phyloP scores from a whole-genome alignment of 345 rosid species.

The Gossypium arboreum region DNA sequence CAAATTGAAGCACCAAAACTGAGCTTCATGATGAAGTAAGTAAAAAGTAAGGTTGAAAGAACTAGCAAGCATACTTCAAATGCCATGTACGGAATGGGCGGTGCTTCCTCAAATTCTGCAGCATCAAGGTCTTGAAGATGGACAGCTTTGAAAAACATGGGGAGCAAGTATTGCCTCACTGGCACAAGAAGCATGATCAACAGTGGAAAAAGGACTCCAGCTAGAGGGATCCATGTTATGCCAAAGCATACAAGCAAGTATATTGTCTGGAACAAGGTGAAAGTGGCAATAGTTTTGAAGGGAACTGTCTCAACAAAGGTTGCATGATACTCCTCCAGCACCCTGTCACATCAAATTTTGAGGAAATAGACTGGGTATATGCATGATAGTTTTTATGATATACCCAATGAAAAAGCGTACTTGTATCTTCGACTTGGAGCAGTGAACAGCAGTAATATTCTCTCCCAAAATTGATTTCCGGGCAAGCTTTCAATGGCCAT shows the following conservation, averaged over 20 bases:
- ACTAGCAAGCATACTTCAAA: conserved; percentile 43
- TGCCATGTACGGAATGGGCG: conserved; percentile 48
- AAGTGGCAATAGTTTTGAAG: conserved; percentile 49
- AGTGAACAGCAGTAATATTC: conserved; percentile 84
- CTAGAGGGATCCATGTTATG: conserved; percentile 72
- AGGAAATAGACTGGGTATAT: too few species aligned
- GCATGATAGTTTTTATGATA: not conserved
- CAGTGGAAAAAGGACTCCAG: conserved; percentile 69
- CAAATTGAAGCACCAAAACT: too few species aligned
- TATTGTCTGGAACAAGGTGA: conserved; percentile 62
- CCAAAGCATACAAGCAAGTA: conserved; percentile 68
- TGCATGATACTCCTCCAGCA: conserved; percentile 49
- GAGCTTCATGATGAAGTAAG: conserved; percentile 1
- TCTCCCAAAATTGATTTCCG: conserved; percentile 96
- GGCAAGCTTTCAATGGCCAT: conserved; percentile 98
- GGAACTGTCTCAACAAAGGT: conserved; percentile 70
- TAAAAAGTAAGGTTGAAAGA: not conserved
- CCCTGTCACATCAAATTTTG: conserved; percentile 36
- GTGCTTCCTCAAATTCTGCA: conserved; percentile 71
- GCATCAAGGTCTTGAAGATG: conserved; percentile 77
- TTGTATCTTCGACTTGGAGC: conserved; percentile 93
- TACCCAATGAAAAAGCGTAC: conserved; percentile 24
- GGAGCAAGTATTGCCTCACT: conserved; percentile 55
- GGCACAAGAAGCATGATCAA: conserved; percentile 79
- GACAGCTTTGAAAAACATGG: conserved; percentile 62